phyloP scores from a whole-genome alignment of 2,329 filamentous ascomycete species.

The Acrocalymma vagum region DNA sequence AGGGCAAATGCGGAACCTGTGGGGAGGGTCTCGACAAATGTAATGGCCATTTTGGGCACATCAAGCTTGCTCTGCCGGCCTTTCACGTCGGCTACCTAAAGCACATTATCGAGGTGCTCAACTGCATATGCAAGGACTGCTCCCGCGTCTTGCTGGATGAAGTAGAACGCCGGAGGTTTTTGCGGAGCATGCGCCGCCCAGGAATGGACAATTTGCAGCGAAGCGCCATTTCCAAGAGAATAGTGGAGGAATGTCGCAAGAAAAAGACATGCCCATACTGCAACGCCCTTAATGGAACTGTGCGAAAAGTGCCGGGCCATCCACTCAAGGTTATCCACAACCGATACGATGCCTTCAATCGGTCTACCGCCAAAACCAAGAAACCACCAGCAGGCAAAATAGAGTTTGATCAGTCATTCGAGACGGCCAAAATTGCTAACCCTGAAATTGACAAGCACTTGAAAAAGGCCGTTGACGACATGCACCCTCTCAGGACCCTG shows the following conservation, averaged over 20 bases:
- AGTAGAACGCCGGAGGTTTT: slow-evolving; percentile 75
- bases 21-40: slow-evolving; percentile 82
- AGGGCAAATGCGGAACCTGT: slow-evolving; percentile 81
- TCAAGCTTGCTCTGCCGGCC: slow-evolving; percentile 86
- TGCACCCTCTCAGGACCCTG: slow-evolving; percentile 87
- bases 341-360: slow-evolving; percentile 88
- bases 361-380: slow-evolving; percentile 87
- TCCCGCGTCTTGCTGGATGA: slow-evolving; percentile 84
- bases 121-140: slow-evolving; percentile 96
- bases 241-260: slow-evolving; percentile 91
- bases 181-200: slow-evolving; percentile 82
- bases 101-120: slow-evolving; percentile 88
- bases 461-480: slow-evolving; percentile 90
- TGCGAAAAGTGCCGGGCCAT: slow-evolving; percentile 82
- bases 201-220: slow-evolving; percentile 87
- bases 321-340: slow-evolving; percentile 95
- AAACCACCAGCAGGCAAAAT: slow-evolving; percentile 81
- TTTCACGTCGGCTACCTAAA: slow-evolving; percentile 98
- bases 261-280: slow-evolving; percentile 84
- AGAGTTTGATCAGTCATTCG: slow-evolving; percentile 86
- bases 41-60: slow-evolving; percentile 94
- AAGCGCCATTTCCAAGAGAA: slow-evolving; percentile 83
- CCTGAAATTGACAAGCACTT: slow-evolving; percentile 89
- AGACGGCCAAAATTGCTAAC: slow-evolving; percentile 78
- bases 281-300: slow-evolving; percentile 83